phyloP scores from a whole-genome alignment of 2,329 filamentous ascomycete genomes.

The Neodidymelliopsis sp. region DNA sequence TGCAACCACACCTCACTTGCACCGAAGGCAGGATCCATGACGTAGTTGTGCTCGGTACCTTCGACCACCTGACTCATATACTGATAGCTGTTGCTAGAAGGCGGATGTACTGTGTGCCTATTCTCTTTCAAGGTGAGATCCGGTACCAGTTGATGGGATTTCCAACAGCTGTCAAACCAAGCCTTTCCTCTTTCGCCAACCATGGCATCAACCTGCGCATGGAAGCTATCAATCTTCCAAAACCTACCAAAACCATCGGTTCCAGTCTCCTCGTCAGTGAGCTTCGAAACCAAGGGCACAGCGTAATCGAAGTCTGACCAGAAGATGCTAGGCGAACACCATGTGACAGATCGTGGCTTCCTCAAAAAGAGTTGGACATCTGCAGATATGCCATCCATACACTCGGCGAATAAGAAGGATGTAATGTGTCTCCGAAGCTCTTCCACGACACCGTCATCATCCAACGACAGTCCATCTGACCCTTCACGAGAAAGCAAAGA shows the following conservation, averaged over 20 bases:
- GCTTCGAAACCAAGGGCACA: constrained; percentile 33
- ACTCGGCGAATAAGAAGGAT: constrained; percentile 37
- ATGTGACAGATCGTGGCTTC: constrained; percentile 27
- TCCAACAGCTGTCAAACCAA: constrained; percentile 42
- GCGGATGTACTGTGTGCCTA: background rate
- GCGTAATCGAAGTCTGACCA: constrained; percentile 39
- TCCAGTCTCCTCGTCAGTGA: constrained; percentile 23
- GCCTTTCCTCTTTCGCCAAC: constrained; percentile 36
- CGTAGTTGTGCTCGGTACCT: constrained; percentile 35
- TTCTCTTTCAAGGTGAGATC: background rate
- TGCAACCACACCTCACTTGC: constrained; percentile 35
- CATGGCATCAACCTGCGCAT: constrained; percentile 38
- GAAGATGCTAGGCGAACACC: constrained; percentile 26
- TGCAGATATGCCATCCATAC: constrained; percentile 34
- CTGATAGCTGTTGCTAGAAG: constrained; percentile 16
- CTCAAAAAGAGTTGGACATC: constrained; percentile 40
- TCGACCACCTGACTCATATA: constrained; percentile 29
- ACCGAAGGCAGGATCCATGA: constrained; percentile 38
- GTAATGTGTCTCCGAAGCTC: constrained; percentile 34
- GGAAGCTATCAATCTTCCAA: constrained; percentile 38
- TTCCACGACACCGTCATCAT: constrained; percentile 28
- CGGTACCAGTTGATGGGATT: background rate
- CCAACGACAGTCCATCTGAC: constrained; percentile 13
- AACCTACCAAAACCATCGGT: constrained; percentile 10
- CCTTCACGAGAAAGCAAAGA: constrained; percentile 1